Conservation (phyloP, 169 alveolate species). For the Plasmodium cynomolgi region DNA sequence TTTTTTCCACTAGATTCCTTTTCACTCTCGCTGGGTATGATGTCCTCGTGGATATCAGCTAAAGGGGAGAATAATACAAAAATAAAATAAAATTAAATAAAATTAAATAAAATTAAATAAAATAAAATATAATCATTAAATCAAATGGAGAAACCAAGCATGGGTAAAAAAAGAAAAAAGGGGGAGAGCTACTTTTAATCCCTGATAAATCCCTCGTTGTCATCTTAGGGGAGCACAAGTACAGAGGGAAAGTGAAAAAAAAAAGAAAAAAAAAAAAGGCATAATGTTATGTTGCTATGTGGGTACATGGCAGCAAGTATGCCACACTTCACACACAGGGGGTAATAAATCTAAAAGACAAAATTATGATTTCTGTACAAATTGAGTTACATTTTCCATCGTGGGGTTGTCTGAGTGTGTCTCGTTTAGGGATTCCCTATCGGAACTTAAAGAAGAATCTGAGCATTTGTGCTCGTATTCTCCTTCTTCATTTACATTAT, state of each 20-base stretch:
- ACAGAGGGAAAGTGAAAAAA: not conserved
- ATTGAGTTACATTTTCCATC: constrained; percentile 15
- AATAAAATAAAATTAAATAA: not conserved
- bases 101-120: constrained; percentile 1
- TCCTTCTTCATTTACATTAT: constrained; percentile 39
- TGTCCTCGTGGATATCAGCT: constrained; percentile 18
- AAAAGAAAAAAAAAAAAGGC: not conserved
- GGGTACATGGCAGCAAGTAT: not conserved
- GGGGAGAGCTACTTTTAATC: constrained; percentile 2
- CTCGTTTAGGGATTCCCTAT: constrained; percentile 25
- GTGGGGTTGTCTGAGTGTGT: constrained; percentile 22
- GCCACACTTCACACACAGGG: not conserved
- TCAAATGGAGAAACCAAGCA: not conserved
- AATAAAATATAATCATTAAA: not conserved
- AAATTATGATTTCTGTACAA: not conserved
- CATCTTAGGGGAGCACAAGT: constrained; percentile 2
- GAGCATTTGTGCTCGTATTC: constrained; percentile 34
- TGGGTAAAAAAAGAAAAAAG: constrained; percentile 5
- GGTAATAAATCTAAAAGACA: not conserved
- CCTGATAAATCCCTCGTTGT: constrained; percentile 14
- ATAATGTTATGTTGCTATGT: not conserved
- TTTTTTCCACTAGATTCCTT: not conserved
- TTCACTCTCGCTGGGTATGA: not conserved
- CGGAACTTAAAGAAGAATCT: constrained; percentile 60
- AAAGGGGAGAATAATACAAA: not conserved